Base-by-base conservation (phyloP, 2,329 filamentous ascomycete species). In the Curvularia verruculosa region DNA sequence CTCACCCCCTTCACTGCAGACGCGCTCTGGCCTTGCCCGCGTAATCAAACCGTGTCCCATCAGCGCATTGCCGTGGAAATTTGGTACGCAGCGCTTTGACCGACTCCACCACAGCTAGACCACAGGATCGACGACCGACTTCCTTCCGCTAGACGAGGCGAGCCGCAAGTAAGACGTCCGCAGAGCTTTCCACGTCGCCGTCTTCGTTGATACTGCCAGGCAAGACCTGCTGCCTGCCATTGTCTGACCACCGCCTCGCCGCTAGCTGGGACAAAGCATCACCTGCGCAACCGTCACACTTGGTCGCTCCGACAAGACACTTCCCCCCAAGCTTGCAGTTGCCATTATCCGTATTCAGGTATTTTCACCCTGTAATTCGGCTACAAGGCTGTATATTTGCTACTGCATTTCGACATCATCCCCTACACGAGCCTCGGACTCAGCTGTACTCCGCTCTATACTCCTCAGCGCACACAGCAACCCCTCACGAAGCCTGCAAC, bases 51-150 rank as follows among this genome's bases (percentile, higher is more conserved):
- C 54, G 52, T 63, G 54, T 58, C 56, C 46, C 54, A 54, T 56
- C 58, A 54, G 61, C 52, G 62, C 63, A 64, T 69, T 71, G 64
- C 58, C 54, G 56, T 51, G 60, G 59, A 65, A 47, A 54, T 57
- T 59, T 54, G 60, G 36, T 37, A 45, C 52, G 56, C 56, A 67
- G 64, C 71, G 72, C 71, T 70, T 72, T 67, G 66, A 72, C 70
- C 68, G 63, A 60, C 64, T 65, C 64, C 61, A 63, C 65, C n/a
- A 12, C 40, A 43, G 24, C 40, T 64, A 56, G 34, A 52, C 61
- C 56, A 54, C 45, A 44, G 34, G 43, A 47, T 54, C 41, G 49
- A 47, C 47, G 43, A 46, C 52, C 49, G 45, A 52, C 44, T 53
- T 37, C 26, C 45, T 40, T 45, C 47, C 47, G 40, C 29, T 56